phyloP scores from a whole-genome alignment of 371 early-diverging fungal genomes.

The Mucor irregularis region DNA sequence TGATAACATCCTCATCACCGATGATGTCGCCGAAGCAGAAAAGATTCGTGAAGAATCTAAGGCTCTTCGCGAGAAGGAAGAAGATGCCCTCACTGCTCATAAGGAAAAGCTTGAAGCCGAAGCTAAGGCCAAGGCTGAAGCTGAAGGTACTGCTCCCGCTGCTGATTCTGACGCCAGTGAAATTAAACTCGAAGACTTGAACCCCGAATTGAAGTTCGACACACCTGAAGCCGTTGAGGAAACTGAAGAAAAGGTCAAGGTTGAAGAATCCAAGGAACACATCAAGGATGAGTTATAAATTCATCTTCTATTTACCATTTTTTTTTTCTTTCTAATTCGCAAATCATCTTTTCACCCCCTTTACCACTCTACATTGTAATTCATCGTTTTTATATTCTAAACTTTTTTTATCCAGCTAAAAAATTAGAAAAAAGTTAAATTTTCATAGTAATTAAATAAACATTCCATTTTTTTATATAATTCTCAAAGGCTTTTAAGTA shows the following conservation, averaged over 20 bases:
- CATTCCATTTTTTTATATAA: too few species aligned
- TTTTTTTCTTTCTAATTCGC: too few species aligned
- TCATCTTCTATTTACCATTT: not conserved
- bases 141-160: conserved; percentile 27
- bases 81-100: conserved; percentile 33
- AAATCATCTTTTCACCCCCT: not conserved
- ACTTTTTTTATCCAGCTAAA: not conserved
- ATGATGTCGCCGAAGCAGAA: conserved; percentile 69
- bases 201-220: conserved; percentile 20
- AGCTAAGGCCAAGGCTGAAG: conserved; percentile 21
- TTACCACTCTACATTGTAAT: not conserved
- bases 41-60: conserved; percentile 65
- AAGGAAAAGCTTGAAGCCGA: conserved; percentile 34
- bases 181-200: conserved; percentile 33
- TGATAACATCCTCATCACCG: conserved; percentile 88
- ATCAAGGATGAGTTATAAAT: conserved; percentile 54
- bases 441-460: too few species aligned
- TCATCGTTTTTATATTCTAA: not conserved
- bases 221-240: conserved; percentile 25
- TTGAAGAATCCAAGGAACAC: conserved; percentile 30
- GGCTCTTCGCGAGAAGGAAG: conserved; percentile 40
- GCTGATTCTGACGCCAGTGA: conserved; percentile 21
- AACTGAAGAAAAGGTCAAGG: conserved; percentile 29
- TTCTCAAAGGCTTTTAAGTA: too few species aligned
- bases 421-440: not conserved